Conservation (phyloP, 1,139 yeast species). For the Yamadazyma dendronema region DNA sequence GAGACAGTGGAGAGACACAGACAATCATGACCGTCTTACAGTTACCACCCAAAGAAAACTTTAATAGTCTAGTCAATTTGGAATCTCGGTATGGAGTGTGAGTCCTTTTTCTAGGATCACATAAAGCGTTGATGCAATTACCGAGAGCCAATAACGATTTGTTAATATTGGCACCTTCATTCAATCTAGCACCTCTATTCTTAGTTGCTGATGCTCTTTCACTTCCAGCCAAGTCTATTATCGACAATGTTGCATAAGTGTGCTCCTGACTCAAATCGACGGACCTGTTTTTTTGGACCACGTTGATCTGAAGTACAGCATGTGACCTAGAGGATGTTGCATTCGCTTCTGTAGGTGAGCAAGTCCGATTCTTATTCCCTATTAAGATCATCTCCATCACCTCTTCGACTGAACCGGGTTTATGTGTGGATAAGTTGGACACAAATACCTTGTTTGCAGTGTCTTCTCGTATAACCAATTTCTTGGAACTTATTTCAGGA, state of each 20-base stretch:
- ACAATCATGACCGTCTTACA: constrained; percentile 96
- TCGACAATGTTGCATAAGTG: constrained; percentile 74
- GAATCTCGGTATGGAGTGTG: constrained; percentile 93
- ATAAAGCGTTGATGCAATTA: constrained; percentile 88
- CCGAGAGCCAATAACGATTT: constrained; percentile 86
- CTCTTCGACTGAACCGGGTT: constrained; percentile 64
- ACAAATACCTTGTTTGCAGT: constrained; percentile 66
- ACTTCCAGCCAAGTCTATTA: constrained; percentile 92
- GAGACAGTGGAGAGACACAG: constrained; percentile 82
- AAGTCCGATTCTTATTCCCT: constrained; percentile 77
- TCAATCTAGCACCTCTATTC: constrained; percentile 73
- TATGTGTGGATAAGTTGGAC: constrained; percentile 66
- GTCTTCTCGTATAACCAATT: constrained; percentile 69
- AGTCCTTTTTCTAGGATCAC: constrained; percentile 63
- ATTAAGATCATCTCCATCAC: constrained; percentile 74
- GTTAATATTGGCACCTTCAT: constrained; percentile 93
- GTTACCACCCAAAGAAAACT: constrained; percentile 91
- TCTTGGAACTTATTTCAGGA: constrained; percentile 47
- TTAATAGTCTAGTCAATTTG: constrained; percentile 77
- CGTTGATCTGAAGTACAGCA: constrained; percentile 83
- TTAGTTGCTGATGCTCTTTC: constrained; percentile 90
- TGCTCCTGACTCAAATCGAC: constrained; percentile 67
- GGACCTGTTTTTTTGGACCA: constrained; percentile 59
- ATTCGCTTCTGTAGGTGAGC: constrained; percentile 89
- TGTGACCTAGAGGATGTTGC: constrained; percentile 89